A percentile compares a stretch with the other conserved stretches of the same genome.
Evolutionary conservation across 1,284 basidiomycete species (phyloP).

Genomic region (Cutaneotrichosporon sp.): DNA sequence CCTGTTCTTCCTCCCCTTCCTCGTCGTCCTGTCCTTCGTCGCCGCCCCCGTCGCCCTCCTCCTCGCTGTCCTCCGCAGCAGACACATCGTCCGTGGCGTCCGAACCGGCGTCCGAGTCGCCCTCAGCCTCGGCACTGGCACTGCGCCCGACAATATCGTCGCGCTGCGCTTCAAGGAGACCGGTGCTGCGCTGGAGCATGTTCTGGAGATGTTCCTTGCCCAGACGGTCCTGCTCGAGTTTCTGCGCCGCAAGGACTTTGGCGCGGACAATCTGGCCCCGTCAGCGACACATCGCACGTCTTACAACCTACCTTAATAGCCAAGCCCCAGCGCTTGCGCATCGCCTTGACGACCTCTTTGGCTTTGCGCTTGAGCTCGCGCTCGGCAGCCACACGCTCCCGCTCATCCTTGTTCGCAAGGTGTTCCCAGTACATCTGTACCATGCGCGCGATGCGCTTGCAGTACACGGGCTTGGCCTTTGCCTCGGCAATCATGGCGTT

Average conservation of each 20-base stretch:
- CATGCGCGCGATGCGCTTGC: constrained; percentile 59
- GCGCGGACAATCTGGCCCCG: constrained; percentile 62
- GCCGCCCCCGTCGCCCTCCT: constrained; percentile 19
- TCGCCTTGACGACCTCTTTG: constrained; percentile 63
- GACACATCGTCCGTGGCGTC: constrained; percentile 31
- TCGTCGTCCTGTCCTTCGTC: constrained; percentile 11
- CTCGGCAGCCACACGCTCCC: constrained; percentile 61
- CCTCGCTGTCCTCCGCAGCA: constrained; percentile 40
- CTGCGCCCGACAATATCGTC: constrained; percentile 55
- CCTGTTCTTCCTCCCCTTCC: constrained; percentile 19
- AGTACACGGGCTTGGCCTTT: constrained; percentile 42
- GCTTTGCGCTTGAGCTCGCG: constrained; percentile 62
- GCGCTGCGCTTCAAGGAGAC: constrained; percentile 77
- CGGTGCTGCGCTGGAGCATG: constrained; percentile 82
- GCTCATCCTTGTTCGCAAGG: constrained; percentile 58
- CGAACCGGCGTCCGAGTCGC: constrained; percentile 22
- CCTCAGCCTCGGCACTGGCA: constrained; percentile 26
- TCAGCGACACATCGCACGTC: neutral
- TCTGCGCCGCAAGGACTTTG: constrained; percentile 55
- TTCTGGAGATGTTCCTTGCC: constrained; percentile 83
- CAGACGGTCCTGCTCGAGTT: constrained; percentile 61
- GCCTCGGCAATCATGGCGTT: constrained; percentile 45
- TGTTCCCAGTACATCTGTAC: constrained; percentile 75
- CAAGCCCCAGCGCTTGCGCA: constrained; percentile 67
- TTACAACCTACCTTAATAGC: constrained; percentile 71